Conservation (phyloP, 495 filamentous ascomycete genomes). For the Xylaria sp. region DNA sequence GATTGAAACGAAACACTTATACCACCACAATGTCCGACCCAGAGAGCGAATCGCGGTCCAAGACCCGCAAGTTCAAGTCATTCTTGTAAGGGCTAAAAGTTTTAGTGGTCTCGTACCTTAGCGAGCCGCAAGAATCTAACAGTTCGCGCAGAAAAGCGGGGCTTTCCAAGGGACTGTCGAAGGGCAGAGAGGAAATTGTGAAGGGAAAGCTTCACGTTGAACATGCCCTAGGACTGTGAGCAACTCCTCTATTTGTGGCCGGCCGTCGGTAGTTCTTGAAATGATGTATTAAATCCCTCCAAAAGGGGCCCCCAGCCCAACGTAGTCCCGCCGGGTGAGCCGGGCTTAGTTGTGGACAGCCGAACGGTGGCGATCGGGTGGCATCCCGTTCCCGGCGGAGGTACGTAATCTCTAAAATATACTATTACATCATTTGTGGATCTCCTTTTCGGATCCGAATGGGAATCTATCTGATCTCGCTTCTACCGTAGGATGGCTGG, state of each 20-base stretch:
- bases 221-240: slow-evolving; percentile 47
- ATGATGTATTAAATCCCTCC: slow-evolving; percentile 8
- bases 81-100: slow-evolving; percentile 32
- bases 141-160: slow-evolving; percentile 26
- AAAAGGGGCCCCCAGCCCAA: slow-evolving; percentile 47
- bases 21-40: slow-evolving; percentile 20
- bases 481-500: slow-evolving; percentile 55
- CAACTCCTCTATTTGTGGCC: neutral
- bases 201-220: slow-evolving; percentile 48
- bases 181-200: slow-evolving; percentile 42
- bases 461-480: no score
- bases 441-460: no score
- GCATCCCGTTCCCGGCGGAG: slow-evolving; percentile 56
- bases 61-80: slow-evolving; percentile 30
- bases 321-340: slow-evolving; percentile 45
- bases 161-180: slow-evolving; percentile 28
- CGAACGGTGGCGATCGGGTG: slow-evolving; percentile 53
- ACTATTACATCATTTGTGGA: no score
- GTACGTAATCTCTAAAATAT: no score
- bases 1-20: slow-evolving; percentile 14
- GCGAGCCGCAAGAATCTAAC: neutral
- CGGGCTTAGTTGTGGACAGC: slow-evolving; percentile 36
- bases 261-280: neutral
- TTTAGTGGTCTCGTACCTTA: neutral
- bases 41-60: slow-evolving; percentile 7